These are phyloP conservation scores for Ustilago curta DNA, from an alignment of 1,284 basidiomycete genomes.

Conservation along the genomic window DNA sequence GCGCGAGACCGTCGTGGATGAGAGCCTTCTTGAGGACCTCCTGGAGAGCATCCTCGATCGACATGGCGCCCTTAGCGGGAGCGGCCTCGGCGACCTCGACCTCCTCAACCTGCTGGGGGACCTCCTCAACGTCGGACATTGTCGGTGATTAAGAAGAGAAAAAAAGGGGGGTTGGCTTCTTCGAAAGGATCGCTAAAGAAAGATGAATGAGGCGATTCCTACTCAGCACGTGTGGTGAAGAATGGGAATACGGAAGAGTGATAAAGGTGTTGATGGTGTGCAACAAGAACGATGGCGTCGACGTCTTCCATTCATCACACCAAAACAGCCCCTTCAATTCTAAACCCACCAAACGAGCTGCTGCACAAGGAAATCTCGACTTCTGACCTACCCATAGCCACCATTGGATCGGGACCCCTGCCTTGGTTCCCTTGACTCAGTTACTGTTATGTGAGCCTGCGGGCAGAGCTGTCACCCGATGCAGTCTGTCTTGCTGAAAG, in stretches of 20 bases:
- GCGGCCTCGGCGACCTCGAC: conserved; percentile 79
- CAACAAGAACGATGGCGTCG: neutral
- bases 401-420: neutral
- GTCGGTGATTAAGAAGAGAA: conserved; percentile 20
- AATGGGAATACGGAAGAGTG: conserved; percentile 34
- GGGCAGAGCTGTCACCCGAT: neutral
- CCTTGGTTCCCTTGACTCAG: neutral
- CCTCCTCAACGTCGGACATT: conserved; percentile 69
- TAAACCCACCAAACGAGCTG: neutral
- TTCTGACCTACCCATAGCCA: neutral
- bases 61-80: conserved; percentile 82
- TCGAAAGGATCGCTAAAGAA: conserved; percentile 63
- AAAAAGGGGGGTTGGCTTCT: conserved; percentile 59
- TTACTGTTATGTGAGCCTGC: neutral
- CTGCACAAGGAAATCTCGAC: neutral
- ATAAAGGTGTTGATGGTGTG: conserved; percentile 19
- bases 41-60: conserved; percentile 97
- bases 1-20: conserved; percentile 96
- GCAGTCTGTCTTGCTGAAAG: neutral
- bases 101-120: conserved; percentile 71
- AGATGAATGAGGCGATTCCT: conserved; percentile 42
- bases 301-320: conserved; percentile 1
- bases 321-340: neutral
- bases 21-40: conserved; percentile 94
- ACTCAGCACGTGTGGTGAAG: conserved; percentile 55